Base-by-base conservation (phyloP, 176 grass and related monocot genomes). In the Carex parvula region DNA sequence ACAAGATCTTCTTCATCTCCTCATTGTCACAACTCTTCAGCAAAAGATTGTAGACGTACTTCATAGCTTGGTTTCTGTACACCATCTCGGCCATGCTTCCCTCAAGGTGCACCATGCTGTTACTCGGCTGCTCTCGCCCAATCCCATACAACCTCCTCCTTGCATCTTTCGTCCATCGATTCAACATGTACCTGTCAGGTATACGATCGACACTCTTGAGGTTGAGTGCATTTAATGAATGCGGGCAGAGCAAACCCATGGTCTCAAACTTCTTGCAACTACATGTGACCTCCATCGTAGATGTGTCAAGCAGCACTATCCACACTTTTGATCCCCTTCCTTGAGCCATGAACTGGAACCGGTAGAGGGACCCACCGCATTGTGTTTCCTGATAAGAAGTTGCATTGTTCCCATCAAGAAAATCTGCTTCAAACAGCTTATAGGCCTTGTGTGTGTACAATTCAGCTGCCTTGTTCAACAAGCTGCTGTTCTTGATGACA, bases 251-350 rank as follows among this genome's bases (percentile, higher is more conserved):
- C 82, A 96, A 78, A 60, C 89, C 91, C 87, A 83, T 91, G 0
- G 85, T 96, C 87, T 96, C 93, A 82, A 93, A 91, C 61, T 91
- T 89, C 85, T 91, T 96, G 83, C 93, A 96, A 88, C 68, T 89
- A 86, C 93, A 96, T 78, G 72, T 93, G 87, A 96, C 83, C 10
- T 87, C 87, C 91, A 91, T 81, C 55, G 60, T 88, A 73, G 83
- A 89, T 10, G 84, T 91, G 75, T 96, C 86, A 79, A 96, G 87
- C 44, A 64, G 85, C 84, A 96, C 93, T 85, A 88, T 56, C 85
- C 85, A 91, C 62, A 93, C 89, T 83, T 93, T 93, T 73, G 85
- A 69, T 29, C 75, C 81, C 78, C 69, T 86, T 84, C 24, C 75
- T 89, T 94, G 89, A 79, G 86, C 46, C 85, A 90, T 85, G 82